phyloP scores from a whole-genome alignment of 2,329 filamentous ascomycete genomes.

The Didymella pinodella region DNA sequence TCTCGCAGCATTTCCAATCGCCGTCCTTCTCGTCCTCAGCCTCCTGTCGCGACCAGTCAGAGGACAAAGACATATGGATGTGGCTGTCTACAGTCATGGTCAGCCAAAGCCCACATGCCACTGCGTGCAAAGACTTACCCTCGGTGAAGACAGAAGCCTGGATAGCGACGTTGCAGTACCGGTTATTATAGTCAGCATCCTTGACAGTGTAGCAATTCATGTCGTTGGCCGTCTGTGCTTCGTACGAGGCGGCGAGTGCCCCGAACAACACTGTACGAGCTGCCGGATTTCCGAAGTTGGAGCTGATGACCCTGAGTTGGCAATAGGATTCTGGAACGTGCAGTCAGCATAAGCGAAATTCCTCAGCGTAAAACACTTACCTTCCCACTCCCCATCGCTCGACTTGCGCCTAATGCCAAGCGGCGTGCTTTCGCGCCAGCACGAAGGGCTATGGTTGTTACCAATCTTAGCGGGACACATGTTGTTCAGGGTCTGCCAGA shows the following conservation, averaged over 20 bases:
- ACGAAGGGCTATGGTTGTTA: background rate
- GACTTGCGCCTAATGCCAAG: background rate
- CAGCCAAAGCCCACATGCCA: background rate
- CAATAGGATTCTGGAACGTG: background rate
- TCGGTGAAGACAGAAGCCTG: background rate
- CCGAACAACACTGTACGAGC: conserved; percentile 4
- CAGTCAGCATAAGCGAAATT: background rate
- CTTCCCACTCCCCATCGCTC: background rate
- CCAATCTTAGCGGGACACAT: conserved; percentile 1
- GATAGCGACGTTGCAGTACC: conserved; percentile 2
- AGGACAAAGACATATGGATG: background rate
- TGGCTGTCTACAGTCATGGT: conserved; percentile 1
- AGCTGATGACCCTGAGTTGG: background rate
- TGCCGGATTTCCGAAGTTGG: background rate
- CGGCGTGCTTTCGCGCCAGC: background rate
- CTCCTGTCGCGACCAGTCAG: background rate
- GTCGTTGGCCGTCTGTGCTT: background rate
- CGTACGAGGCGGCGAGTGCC: conserved; percentile 1
- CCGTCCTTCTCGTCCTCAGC: background rate
- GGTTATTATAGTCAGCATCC: background rate
- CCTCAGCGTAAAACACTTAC: background rate
- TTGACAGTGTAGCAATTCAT: conserved; percentile 6
- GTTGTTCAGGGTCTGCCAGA: background rate
- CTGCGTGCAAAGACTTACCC: background rate
- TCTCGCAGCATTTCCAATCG: conserved; percentile 4